phyloP scores from a whole-genome alignment of 2,329 filamentous ascomycete species.

The Biscogniauxia sp. region DNA sequence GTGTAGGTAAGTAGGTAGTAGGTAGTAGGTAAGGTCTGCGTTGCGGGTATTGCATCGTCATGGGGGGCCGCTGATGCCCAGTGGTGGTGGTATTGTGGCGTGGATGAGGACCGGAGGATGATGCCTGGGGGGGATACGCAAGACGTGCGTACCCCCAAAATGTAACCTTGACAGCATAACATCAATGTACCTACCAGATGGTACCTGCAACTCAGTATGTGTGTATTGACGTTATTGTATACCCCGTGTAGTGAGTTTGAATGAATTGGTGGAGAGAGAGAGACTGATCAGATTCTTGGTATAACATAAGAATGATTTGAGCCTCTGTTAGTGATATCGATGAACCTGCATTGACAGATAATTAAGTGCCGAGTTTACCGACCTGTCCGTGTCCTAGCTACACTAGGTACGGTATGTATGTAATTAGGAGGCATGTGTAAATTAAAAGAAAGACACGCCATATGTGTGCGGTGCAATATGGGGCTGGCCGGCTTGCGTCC shows the following conservation, averaged over 20 bases:
- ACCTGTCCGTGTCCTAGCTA: not conserved
- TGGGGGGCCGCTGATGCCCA: not conserved
- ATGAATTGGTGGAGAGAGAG: not conserved
- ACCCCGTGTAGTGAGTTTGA: not conserved
- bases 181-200: too few species aligned
- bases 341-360: not conserved
- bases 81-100: not conserved
- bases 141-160: not conserved
- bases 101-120: not conserved
- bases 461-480: not conserved
- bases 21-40: not conserved
- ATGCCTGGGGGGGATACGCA: not conserved
- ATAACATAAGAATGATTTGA: not conserved
- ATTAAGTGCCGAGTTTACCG: not conserved
- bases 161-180: not conserved
- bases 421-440: not conserved
- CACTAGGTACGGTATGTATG: not conserved
- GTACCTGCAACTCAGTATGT: too few species aligned
- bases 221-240: too few species aligned
- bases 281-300: not conserved
- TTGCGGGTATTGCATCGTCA: not conserved
- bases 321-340: not conserved
- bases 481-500: not conserved
- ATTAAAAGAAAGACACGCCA: not conserved
- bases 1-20: too few species aligned